Conservation (phyloP, 257 asterid genomes). For the Nicotiana tomentosiformis region DNA sequence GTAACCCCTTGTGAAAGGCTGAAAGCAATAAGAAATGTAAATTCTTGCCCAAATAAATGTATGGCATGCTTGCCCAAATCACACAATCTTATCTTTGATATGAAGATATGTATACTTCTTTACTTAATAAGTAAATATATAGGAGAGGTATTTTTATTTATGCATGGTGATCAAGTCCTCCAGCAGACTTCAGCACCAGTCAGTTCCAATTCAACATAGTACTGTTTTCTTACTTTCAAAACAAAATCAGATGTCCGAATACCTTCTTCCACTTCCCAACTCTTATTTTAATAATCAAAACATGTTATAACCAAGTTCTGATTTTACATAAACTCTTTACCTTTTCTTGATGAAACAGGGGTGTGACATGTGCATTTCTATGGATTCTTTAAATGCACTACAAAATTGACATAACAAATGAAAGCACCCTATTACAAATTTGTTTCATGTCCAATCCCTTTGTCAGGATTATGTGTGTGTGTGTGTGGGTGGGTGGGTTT, state of each 20-base stretch:
- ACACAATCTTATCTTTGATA: neutral
- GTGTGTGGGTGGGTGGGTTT: too few relatives aligned
- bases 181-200: neutral
- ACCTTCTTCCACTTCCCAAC: neutral
- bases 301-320: neutral
- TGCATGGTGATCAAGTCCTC: neutral
- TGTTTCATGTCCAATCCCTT: neutral
- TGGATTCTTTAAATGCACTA: neutral
- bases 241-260: neutral
- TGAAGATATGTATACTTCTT: neutral
- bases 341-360: neutral
- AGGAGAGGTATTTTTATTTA: too few relatives aligned
- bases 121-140: too few relatives aligned
- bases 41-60: neutral
- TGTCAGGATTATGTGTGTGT: too few relatives aligned
- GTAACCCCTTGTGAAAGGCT: neutral
- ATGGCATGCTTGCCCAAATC: neutral
- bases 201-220: neutral
- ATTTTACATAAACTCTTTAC: neutral
- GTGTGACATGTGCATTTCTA: neutral
- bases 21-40: neutral
- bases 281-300: neutral
- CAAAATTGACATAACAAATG: neutral
- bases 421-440: neutral
- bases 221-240: neutral